Base-by-base conservation (phyloP, 140 eudicot genomes). In the Bidens hawaiensis region DNA sequence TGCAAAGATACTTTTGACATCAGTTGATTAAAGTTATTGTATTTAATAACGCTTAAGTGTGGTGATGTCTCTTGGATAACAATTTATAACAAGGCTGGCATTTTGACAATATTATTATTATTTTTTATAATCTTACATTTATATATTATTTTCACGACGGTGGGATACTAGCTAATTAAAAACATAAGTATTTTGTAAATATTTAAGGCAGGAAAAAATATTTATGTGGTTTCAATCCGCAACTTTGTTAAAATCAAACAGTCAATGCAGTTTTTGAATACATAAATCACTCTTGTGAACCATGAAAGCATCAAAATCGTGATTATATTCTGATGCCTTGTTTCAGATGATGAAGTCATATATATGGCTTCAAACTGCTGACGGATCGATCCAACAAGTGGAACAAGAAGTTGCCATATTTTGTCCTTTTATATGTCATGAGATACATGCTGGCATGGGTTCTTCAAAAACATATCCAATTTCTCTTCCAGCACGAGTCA, bases 291-390 rank as follows among this genome's bases (percentile, higher is more conserved):
- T 64, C n/a, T 30, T 4, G 30, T 28, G 23, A 23, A 33, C n/a
- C 51, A 43, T 53, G 65, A 54, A 64, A 28, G 28, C 25, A 12
- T 54, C 45, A 54, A 16, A 64, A 30, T 13, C 21, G 13, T 36
- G 62, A 64, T 31, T 64, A 27, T 64, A 46, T 64, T 23, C 5
- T 38, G 2, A 49, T 63, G n/a, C 4, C 17, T 8, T 40, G 10
- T 70, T 60, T 42, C 69, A 90, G 97, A 86, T 81, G 88, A 75
- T 77, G 88, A 84, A 79, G 84, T 83, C 97, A 22, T 84, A 82
- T 60, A 69, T 91, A 61, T 91, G 98, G 98, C 85, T 91, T 52
- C 93, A 85, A 79, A 91, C 95, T 22, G 77, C 90, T 51, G 96
- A 84, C 60, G 95, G 83, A 41, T 78, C 98, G 19, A 76, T 91